A percentile compares a stretch with the other conserved stretches of the same genome.
Conservation (phyloP, 2,329 filamentous ascomycete genomes). For the Ustulina deusta region DNA sequence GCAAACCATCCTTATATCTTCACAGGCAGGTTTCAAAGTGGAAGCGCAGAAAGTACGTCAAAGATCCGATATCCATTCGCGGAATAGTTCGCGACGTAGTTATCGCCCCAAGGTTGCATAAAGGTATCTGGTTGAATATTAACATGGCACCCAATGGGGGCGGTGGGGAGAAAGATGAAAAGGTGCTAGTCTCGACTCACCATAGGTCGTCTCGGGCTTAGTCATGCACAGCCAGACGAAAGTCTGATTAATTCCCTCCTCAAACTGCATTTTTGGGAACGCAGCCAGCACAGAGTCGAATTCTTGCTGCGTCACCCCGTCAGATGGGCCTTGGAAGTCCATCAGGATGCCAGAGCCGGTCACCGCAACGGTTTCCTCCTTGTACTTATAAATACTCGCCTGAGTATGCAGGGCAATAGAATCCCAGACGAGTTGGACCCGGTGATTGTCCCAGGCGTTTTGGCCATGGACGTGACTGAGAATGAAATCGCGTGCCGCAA, state of each 20-base stretch:
- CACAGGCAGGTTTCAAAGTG: neutral
- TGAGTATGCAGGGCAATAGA: constrained; percentile 61
- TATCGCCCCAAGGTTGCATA: constrained; percentile 33
- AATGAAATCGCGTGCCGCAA: constrained; percentile 58
- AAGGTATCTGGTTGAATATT: constrained; percentile 27
- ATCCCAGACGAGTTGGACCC: constrained; percentile 61
- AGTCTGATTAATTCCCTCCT: constrained; percentile 52
- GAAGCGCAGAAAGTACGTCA: constrained; percentile 9
- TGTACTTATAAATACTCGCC: constrained; percentile 54
- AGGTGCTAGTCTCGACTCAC: constrained; percentile 40
- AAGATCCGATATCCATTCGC: constrained; percentile 22
- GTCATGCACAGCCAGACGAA: constrained; percentile 55
- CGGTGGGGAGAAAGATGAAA: too few relatives aligned
- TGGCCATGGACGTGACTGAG: constrained; percentile 36
- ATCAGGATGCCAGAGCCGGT: constrained; percentile 51
- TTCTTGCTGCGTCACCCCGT: constrained; percentile 51
- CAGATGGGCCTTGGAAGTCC: constrained; percentile 54
- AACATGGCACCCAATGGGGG: neutral
- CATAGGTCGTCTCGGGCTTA: constrained; percentile 56
- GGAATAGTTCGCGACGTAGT: constrained; percentile 29
- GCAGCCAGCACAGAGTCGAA: constrained; percentile 51
- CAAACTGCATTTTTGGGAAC: constrained; percentile 54
- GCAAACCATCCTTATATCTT: neutral
- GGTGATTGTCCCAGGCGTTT: constrained; percentile 52
- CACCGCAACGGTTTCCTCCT: constrained; percentile 57